These are phyloP conservation scores for Mycosarcoma mackinlayi DNA, from an alignment of 1,284 basidiomycete genomes.

Conservation along the genomic window DNA sequence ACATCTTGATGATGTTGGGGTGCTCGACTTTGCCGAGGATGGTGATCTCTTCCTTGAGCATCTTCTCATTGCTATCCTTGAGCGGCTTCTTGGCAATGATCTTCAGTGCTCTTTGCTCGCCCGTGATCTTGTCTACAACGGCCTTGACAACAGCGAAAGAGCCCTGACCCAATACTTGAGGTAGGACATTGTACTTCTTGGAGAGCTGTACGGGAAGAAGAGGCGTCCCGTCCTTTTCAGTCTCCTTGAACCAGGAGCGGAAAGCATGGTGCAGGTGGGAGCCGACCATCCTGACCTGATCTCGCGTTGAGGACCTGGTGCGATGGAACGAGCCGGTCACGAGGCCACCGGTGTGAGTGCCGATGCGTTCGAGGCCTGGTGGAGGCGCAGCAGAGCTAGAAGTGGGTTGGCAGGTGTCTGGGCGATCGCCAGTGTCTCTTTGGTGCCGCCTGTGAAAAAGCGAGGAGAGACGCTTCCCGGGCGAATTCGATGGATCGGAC, in stretches of 20 bases:
- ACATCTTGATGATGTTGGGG: slow-evolving; percentile 66
- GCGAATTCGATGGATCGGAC: slow-evolving; percentile 8
- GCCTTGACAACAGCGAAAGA: slow-evolving; percentile 65
- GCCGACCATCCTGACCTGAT: slow-evolving; percentile 59
- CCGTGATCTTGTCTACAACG: slow-evolving; percentile 50
- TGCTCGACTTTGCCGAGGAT: slow-evolving; percentile 63
- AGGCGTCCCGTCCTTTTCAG: slow-evolving; percentile 60
- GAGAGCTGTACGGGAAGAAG: slow-evolving; percentile 57
- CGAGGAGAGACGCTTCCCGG: slow-evolving; percentile 12
- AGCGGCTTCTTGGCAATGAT: slow-evolving; percentile 66
- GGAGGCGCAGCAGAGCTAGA: not conserved
- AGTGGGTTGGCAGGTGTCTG: not conserved
- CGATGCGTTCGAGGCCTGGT: slow-evolving; percentile 8
- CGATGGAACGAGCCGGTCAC: slow-evolving; percentile 18
- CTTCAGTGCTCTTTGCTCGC: slow-evolving; percentile 63
- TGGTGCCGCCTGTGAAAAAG: slow-evolving; percentile 18
- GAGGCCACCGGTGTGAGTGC: not conserved
- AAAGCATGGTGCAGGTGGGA: slow-evolving; percentile 61
- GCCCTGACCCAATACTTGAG: slow-evolving; percentile 60
- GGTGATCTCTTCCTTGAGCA: slow-evolving; percentile 64
- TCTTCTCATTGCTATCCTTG: slow-evolving; percentile 62
- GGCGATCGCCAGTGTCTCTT: slow-evolving; percentile 5
- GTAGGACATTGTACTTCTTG: slow-evolving; percentile 59
- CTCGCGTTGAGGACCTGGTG: slow-evolving; percentile 29
- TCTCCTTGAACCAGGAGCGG: slow-evolving; percentile 63